A percentile compares a stretch with the other conserved stretches of the same genome.
Conservation (phyloP, 1,139 yeast species). For the Arxiozyma slooffiae region DNA sequence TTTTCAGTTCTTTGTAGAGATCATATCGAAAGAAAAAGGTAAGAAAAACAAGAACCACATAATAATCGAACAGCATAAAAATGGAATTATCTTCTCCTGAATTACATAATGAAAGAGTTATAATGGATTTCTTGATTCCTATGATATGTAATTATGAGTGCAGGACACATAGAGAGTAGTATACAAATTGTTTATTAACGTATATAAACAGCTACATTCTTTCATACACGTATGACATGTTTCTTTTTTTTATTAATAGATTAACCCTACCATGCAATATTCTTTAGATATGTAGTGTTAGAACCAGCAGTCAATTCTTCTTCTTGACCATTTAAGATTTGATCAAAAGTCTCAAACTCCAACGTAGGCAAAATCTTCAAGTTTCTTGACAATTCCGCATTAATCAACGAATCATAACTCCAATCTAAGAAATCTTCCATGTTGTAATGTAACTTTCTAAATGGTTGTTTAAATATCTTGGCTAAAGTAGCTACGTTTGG, state of each 20-base stretch:
- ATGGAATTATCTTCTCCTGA: not conserved
- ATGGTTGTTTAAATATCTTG: constrained; percentile 78
- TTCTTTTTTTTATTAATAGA: not conserved
- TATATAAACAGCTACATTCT: not conserved
- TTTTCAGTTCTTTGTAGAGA: not conserved
- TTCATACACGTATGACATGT: not conserved
- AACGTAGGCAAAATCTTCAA: constrained; percentile 65
- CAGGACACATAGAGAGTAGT: too few relatives aligned
- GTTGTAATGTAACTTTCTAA: constrained; percentile 74
- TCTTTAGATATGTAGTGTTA: constrained; percentile 13
- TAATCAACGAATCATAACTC: constrained; percentile 66
- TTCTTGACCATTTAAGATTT: constrained; percentile 7
- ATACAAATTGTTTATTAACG: not conserved
- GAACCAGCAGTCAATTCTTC: constrained; percentile 4
- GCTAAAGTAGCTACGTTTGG: constrained; percentile 93
- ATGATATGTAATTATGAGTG: not conserved
- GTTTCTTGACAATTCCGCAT: constrained; percentile 62
- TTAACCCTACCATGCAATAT: constrained; percentile 20
- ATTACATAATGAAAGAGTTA: not conserved
- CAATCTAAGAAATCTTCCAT: constrained; percentile 93
- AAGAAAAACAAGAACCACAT: not conserved
- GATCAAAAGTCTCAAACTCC: constrained; percentile 49
- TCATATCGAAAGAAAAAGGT: not conserved
- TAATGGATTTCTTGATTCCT: not conserved
- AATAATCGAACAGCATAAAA: not conserved